Percentiles rank a stretch among this genome's conserved stretches.
These are phyloP conservation scores for Coelastrella sp. DNA, from an alignment of 139 green algal genomes.

Conservation along the genomic window DNA sequence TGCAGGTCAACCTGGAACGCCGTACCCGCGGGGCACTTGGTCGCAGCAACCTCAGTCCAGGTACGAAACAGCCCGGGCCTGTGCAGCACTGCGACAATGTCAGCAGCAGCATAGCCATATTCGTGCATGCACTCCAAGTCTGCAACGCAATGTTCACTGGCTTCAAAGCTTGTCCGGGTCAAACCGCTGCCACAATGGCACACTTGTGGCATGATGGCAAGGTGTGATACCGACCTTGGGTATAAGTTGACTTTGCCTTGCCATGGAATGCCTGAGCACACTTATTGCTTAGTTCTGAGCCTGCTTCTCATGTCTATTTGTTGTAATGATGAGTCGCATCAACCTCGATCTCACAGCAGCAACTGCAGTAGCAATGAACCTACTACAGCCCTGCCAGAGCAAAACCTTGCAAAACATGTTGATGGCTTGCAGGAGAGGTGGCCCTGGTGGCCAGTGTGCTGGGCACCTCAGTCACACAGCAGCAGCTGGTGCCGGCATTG, in stretches of 20 bases:
- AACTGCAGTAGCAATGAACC: background rate
- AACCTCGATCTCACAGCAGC: background rate
- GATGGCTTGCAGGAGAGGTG: constrained; percentile 56
- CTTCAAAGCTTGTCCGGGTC: too few species aligned
- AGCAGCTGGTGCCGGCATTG: constrained; percentile 75
- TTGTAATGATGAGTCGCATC: background rate
- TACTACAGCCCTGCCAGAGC: background rate
- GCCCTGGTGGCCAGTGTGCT: constrained; percentile 80
- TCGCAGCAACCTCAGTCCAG: constrained; percentile 39
- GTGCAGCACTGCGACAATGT: background rate
- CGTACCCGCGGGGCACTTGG: constrained; percentile 23
- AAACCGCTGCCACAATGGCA: too few species aligned
- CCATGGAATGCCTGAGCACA: too few species aligned
- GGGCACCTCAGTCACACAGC: constrained; percentile 55
- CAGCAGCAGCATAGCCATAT: background rate
- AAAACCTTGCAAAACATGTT: background rate
- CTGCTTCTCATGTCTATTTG: background rate
- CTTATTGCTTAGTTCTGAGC: too few species aligned
- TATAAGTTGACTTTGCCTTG: too few species aligned
- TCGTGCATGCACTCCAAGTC: too few species aligned
- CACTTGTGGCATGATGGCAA: too few species aligned
- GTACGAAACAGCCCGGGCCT: constrained; percentile 31
- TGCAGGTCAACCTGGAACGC: constrained; percentile 14
- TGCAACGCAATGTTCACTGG: too few species aligned
- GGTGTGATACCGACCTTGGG: too few species aligned